Evolutionary conservation across 768 basidiomycete genomes (phyloP).

Genomic region (Suillus tomentosus): DNA sequence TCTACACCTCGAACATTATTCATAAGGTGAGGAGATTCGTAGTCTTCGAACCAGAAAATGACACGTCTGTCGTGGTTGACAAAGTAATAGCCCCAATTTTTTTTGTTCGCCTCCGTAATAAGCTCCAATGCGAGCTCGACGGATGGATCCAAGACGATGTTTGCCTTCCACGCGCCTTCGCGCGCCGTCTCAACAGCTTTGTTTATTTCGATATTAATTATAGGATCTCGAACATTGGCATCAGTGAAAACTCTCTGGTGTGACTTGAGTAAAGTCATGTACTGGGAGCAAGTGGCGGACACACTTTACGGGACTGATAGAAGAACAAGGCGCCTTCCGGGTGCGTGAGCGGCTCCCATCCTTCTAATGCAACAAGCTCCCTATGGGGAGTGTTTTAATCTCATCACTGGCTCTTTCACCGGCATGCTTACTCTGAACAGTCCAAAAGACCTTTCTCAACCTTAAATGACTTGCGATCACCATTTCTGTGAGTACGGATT

Average conservation of each 20-base stretch:
- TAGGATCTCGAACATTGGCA: background rate
- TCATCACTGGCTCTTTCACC: background rate
- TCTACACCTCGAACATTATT: slow-evolving; percentile 40
- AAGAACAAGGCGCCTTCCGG: slow-evolving; percentile 63
- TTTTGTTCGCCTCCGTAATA: background rate
- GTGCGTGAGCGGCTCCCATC: slow-evolving; percentile 29
- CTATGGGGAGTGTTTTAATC: background rate
- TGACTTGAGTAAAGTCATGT: background rate
- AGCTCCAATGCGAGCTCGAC: background rate
- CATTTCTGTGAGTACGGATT: background rate
- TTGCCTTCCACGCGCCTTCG: background rate
- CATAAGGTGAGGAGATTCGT: slow-evolving; percentile 34
- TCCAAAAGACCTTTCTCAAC: background rate
- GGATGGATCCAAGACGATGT: background rate
- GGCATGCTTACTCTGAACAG: background rate
- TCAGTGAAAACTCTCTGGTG: background rate
- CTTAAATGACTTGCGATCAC: background rate
- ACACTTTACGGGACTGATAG: slow-evolving; percentile 42
- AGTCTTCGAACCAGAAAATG: slow-evolving; percentile 50
- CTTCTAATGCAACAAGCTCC: background rate
- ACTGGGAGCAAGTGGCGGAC: slow-evolving; percentile 2
- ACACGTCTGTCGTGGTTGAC: slow-evolving; percentile 41
- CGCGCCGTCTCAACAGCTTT: background rate
- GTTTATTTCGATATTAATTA: background rate
- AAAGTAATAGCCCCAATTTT: slow-evolving; percentile 41